Conservation (phyloP, 441 rosid species). For the Corymbia citriodora region DNA sequence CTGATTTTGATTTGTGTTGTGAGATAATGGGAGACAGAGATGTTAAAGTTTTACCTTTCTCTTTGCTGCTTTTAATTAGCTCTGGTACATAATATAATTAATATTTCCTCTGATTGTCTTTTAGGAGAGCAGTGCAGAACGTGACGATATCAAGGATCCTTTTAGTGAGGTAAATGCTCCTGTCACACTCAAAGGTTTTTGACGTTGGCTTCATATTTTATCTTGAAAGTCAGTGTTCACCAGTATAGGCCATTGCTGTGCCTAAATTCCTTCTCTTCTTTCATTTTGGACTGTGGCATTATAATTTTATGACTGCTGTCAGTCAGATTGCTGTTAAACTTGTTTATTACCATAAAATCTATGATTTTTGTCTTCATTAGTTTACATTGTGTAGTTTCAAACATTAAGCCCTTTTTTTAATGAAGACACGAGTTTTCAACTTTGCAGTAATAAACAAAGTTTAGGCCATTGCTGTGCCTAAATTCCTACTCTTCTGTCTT, state of each 20-base stretch:
- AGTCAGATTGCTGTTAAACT: background rate
- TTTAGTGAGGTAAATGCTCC: slow-evolving; percentile 51
- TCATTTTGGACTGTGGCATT: background rate
- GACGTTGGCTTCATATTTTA: background rate
- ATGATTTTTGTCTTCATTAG: background rate
- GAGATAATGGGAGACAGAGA: background rate
- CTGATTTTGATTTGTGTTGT: background rate
- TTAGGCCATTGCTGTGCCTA: background rate
- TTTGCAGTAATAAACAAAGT: background rate
- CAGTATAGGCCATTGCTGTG: background rate
- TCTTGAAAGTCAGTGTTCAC: background rate
- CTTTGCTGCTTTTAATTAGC: background rate
- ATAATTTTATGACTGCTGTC: background rate
- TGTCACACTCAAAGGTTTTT: background rate
- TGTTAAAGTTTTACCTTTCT: background rate
- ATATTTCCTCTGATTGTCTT: slow-evolving; percentile 1
- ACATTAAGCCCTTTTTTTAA: background rate
- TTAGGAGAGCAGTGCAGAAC: slow-evolving; percentile 68
- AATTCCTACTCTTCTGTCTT: background rate
- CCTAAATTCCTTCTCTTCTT: background rate
- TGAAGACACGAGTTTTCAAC: background rate
- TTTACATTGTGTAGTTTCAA: background rate
- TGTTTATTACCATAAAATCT: background rate
- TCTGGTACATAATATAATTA: background rate
- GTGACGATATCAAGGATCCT: slow-evolving; percentile 67